phyloP scores from a whole-genome alignment of 495 filamentous ascomycete species.

The Daldinia concentrica region DNA sequence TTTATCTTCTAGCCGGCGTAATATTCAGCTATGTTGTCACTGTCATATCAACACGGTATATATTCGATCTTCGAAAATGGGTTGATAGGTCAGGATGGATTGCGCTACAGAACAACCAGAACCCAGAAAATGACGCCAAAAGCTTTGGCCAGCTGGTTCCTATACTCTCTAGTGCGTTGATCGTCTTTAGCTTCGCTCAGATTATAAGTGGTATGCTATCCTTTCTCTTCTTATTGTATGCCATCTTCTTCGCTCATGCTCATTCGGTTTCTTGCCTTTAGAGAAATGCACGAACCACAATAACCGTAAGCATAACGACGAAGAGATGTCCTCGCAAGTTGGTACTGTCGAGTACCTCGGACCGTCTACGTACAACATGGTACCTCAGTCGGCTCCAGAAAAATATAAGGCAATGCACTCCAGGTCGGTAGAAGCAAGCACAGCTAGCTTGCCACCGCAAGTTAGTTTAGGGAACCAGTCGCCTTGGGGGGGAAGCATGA shows the following conservation, averaged over 20 bases:
- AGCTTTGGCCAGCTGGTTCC: conserved; percentile 53
- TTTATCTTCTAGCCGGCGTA: conserved; percentile 42
- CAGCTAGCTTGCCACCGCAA: conserved; percentile 1
- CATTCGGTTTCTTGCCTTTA: not conserved
- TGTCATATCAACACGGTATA: conserved; percentile 38
- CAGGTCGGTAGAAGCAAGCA: not conserved
- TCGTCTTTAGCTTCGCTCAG: conserved; percentile 50
- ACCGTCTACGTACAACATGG: conserved; percentile 11
- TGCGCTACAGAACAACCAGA: conserved; percentile 20
- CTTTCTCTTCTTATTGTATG: not conserved
- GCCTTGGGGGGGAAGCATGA: conserved; percentile 8
- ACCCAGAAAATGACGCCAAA: conserved; percentile 47
- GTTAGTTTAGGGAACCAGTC: conserved; percentile 9
- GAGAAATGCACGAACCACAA: conserved; percentile 29
- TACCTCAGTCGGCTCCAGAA: conserved; percentile 16
- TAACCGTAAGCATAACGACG: conserved; percentile 15
- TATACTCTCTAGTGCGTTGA: conserved; percentile 47
- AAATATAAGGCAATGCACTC: conserved; percentile 6
- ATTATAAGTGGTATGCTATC: conserved; percentile 45
- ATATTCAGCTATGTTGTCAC: conserved; percentile 29
- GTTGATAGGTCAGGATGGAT: conserved; percentile 47
- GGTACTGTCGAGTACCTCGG: conserved; percentile 21
- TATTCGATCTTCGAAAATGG: conserved; percentile 45
- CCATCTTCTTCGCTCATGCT: not conserved
- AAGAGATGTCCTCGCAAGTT: conserved; percentile 10